Base-by-base conservation (phyloP, 2,329 filamentous ascomycete genomes). In the Monilinia fructicola region DNA sequence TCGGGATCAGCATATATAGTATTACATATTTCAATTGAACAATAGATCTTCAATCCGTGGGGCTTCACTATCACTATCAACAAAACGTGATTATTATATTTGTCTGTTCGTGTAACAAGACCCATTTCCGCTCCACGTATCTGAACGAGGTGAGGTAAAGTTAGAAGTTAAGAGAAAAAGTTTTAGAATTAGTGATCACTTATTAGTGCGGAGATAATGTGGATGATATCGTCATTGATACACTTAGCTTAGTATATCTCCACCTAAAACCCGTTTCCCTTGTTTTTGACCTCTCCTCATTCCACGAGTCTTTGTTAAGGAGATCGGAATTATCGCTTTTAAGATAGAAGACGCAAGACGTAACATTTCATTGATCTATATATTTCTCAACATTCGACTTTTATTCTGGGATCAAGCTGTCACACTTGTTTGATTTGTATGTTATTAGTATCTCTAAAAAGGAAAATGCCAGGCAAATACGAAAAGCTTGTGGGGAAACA, bases 401-500 rank as follows among this genome's bases (percentile, higher is more conserved):
- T 11, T 59, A 18, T 12, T 35, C 4, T 21, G 18, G 3, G 7
- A 31, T 59, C 11, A 46, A 31, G 14, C 40, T 7, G 10, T 23
- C 55, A 46, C 12, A 23, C 54, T 21, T 11, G 6, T 40, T 21
- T 40, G 11, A 31, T 46, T 28, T 16, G 46, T 35, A 48, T 48
- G 3, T 2, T 44, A 31, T 16, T 28, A 31, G 16, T 46, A 54
- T 46, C 6, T 54, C 7, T 14, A 28, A 40, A n/a, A 63, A 10
- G 21, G 26, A 64, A 64, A 21, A 67, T 68, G 63, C 40, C 46
- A 21, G 68, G 69, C 35, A 74, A 74, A 58, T 74, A 73, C 55
- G 69, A 72, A 58, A 75, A 74, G 68, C 69, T 75, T 16, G 67
- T 65, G 38, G 69, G 67, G 3, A 73, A 73, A 50, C 70, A 72